Evolutionary conservation across 371 early-diverging fungal genomes (phyloP).

Genomic region (Lichtheimia hyalospora): DNA sequence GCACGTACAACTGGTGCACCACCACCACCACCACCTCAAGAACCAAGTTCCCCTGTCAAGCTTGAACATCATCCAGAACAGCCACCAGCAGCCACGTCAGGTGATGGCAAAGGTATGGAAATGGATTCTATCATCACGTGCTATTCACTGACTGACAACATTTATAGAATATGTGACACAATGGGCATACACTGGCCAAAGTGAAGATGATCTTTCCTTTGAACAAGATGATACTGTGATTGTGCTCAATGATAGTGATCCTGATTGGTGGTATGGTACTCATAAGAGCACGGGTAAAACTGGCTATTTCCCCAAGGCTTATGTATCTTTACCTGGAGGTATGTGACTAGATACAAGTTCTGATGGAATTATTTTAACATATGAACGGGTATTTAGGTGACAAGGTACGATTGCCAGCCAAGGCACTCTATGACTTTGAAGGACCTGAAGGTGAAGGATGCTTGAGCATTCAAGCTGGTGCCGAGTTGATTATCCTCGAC

Average conservation of each 20-base stretch:
- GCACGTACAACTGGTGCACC: constrained; percentile 20
- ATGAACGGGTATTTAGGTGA: too few species aligned
- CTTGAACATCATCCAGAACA: constrained; percentile 1
- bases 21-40: constrained; percentile 1
- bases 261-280: constrained; percentile 43
- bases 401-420: constrained; percentile 26
- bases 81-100: neutral
- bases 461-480: constrained; percentile 30
- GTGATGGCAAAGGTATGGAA: neutral
- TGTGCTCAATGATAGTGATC: constrained; percentile 30
- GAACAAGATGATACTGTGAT: constrained; percentile 37
- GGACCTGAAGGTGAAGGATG: constrained; percentile 36
- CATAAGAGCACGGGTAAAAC: constrained; percentile 18
- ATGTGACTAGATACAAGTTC: too few species aligned
- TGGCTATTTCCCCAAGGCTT: constrained; percentile 39
- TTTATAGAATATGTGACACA: constrained; percentile 19
- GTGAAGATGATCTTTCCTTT: constrained; percentile 41
- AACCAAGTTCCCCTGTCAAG: neutral
- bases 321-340: constrained; percentile 19
- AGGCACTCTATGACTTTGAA: constrained; percentile 39
- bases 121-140: neutral
- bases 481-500: constrained; percentile 20
- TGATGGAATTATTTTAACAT: too few species aligned
- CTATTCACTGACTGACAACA: too few species aligned
- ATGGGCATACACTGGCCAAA: constrained; percentile 40